These are phyloP conservation scores for Cryphonectria carpinicola DNA, from an alignment of 2,329 filamentous ascomycete genomes.

Conservation along the genomic window DNA sequence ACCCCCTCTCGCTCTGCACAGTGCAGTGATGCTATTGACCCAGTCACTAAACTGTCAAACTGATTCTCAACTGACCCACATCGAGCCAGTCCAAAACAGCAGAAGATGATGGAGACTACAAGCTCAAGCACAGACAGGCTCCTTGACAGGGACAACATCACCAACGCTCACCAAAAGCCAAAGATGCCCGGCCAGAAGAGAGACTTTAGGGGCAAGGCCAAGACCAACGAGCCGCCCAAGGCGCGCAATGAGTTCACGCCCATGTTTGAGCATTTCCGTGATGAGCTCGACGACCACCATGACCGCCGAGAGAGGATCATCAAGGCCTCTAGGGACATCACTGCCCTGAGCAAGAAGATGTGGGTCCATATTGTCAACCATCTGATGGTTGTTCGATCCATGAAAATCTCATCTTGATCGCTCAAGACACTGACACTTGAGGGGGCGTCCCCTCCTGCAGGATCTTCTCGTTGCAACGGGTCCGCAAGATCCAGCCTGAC, in stretches of 20 bases:
- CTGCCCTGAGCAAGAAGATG: slow-evolving; percentile 96
- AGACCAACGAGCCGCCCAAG: slow-evolving; percentile 37
- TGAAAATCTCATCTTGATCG: neutral
- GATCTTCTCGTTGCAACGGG: slow-evolving; percentile 82
- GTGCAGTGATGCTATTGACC: neutral
- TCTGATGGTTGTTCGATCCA: neutral
- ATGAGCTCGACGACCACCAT: slow-evolving; percentile 91
- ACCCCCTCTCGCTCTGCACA: neutral
- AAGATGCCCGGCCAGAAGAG: slow-evolving; percentile 55
- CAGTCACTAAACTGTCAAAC: neutral
- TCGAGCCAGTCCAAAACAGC: neutral
- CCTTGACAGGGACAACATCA: neutral
- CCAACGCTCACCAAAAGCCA: slow-evolving; percentile 7
- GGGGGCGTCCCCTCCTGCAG: slow-evolving; percentile 45
- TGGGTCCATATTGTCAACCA: slow-evolving; percentile 45
- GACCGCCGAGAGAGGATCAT: slow-evolving; percentile 88
- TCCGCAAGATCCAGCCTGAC: slow-evolving; percentile 63
- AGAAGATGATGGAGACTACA: neutral
- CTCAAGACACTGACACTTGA: slow-evolving; percentile 13
- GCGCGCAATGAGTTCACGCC: slow-evolving; percentile 57
- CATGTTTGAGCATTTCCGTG: slow-evolving; percentile 85
- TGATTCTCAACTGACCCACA: neutral
- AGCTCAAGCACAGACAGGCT: neutral
- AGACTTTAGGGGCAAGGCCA: slow-evolving; percentile 56
- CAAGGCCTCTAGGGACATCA: slow-evolving; percentile 91